Evolutionary conservation across 164 flowering plant genomes (phyloP), one percentile per base, ranked within the genome.

Genomic region (Vitis amurensis): DNA sequence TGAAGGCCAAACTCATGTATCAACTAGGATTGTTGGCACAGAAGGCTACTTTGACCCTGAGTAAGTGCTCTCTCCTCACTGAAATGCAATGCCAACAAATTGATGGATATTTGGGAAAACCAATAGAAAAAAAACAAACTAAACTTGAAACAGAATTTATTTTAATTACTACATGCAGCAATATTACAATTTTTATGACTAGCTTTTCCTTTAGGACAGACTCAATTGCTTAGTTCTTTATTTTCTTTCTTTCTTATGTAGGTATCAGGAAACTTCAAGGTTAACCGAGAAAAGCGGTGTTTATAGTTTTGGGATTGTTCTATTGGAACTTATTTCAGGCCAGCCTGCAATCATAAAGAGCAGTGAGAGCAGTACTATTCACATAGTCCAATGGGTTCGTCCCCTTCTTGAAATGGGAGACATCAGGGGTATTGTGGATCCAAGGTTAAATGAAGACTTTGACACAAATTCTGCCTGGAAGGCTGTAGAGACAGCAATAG

Each of bases 291-390:
- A 81, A 61, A 86, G 86, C 30, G 89, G 84, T 58, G 83, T 86
- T 4, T 86, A 73, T 56, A 78, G 89, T 66, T 84, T 86, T 51
- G 87, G 89, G 8, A 51, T 86, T n/a, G 86, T 86, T 31, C 75
- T 86, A 3, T 61, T 84, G 55, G 86, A 84, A 74, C 75, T 86
- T 14, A 77, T 84, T 44, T 83, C 88, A 52, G 72, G 84, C 55
- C 71, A 56, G n/a, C 74, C 81, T 1, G 81, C 73, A 0, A 68
- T 79, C 4, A n/a, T 52, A 9, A 70, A 55, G 17, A 61, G 47
- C 14, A 37, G 50, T 59, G 5, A 77, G 73, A n/a, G 59, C 12
- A 15, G 50, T 55, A 13, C 79, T 76, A 37, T 37, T 37, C 44
- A 37, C 76, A 68, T 87, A 62, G 50, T 59, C 16, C 73, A 83